Base-by-base conservation (phyloP, 2,329 filamentous ascomycete genomes). In the Colletotrichum acutatum region DNA sequence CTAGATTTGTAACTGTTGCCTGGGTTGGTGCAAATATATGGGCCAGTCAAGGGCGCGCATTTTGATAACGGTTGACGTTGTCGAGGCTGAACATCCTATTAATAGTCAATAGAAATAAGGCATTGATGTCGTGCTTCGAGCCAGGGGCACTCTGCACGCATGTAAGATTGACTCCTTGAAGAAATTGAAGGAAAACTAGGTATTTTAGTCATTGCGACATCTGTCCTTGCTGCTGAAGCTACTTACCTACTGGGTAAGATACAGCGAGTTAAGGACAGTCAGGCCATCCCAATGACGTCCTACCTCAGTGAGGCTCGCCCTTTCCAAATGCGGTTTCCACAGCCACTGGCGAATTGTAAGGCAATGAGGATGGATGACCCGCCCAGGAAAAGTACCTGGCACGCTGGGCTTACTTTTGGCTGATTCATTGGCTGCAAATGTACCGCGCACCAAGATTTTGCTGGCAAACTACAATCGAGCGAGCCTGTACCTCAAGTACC, bases 231-330 rank as follows among this genome's bases (percentile, higher is more conserved):
- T 49, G 19, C 9, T 19, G 16, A 49, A 49, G 16, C 42, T n/a
- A 49, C 37, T 19, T 34, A 34, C 32, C 32, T 34, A 34, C 32
- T 34, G 12, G 32, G 11, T 4, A n/a, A 49, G 42, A 19, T 49
- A 49, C 42, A 3, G 32, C 32, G 12, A 34, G 37, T 42, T 11
- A 9, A 34, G 32, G 5, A 7, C 32, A 30, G n/a, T 49, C 16
- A 9, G 22, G 19, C 14, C 22, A 66, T 60, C 46, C 56, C 49
- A 22, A 72, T 72, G 69, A 72, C 69, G 65, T 72, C 59, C 65
- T 63, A 26, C 9, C 22, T n/a, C 12, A 34, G n/a, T n/a, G 16
- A 63, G 12, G 19, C 56, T 62, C 56, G 63, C 30, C 28, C 64
- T 14, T 68, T 68, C 58, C 37, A 53, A 12, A 42, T 57, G 52